phyloP scores from a whole-genome alignment of 192 early-diverging fungal species.

The Linderina pennispora region DNA sequence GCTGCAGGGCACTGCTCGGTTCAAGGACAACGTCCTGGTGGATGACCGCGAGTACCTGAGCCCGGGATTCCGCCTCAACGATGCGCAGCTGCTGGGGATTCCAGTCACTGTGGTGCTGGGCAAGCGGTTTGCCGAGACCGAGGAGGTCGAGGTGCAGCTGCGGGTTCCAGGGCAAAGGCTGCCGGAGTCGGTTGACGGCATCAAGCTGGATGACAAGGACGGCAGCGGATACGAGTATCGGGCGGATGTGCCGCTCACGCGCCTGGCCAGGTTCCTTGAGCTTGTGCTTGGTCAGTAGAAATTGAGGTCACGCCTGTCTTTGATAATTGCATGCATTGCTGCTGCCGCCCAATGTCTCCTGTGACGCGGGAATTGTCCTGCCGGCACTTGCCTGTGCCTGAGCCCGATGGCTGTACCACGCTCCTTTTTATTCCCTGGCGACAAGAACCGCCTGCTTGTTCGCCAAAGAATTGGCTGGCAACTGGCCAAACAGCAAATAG shows the following conservation, averaged over 20 bases:
- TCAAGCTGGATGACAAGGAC: not conserved
- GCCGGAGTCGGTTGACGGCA: slow-evolving; percentile 1
- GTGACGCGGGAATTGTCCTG: no score
- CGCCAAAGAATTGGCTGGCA: no score
- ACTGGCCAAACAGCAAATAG: no score
- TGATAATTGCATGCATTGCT: no score
- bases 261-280: slow-evolving; percentile 14
- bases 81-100: slow-evolving; percentile 77
- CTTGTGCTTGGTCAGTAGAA: no score
- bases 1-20: slow-evolving; percentile 7
- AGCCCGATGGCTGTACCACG: no score
- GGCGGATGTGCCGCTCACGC: slow-evolving; percentile 12
- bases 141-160: slow-evolving; percentile 35
- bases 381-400: no score
- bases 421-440: no score
- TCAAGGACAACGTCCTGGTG: slow-evolving; percentile 52
- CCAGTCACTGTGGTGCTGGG: slow-evolving; percentile 73
- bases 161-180: slow-evolving; percentile 18
- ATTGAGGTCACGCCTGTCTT: no score
- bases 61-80: slow-evolving; percentile 76
- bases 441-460: no score
- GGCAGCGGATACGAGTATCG: slow-evolving; percentile 8
- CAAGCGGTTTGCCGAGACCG: slow-evolving; percentile 38
- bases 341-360: no score
- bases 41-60: slow-evolving; percentile 65